phyloP scores from a whole-genome alignment of 768 basidiomycete genomes.

The Calvatia gigantea region DNA sequence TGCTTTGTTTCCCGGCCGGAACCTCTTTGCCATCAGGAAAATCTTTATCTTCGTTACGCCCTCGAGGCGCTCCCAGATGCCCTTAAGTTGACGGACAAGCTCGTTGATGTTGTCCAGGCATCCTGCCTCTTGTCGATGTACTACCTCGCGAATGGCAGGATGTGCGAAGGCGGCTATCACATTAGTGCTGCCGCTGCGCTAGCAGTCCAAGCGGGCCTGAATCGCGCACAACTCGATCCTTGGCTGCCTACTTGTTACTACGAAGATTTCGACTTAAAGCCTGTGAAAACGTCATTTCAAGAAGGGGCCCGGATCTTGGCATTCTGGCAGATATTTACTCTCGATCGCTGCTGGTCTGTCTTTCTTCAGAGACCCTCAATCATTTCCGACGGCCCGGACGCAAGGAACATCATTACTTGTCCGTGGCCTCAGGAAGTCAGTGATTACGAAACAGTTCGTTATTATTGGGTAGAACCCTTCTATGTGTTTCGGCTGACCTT shows the following conservation, averaged over 20 bases:
- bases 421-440: conserved; percentile 76
- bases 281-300: conserved; percentile 53
- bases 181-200: conserved; percentile 71
- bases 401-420: conserved; percentile 57
- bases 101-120: conserved; percentile 72
- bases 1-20: conserved; percentile 77
- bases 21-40: conserved; percentile 66
- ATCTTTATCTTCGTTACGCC: conserved; percentile 62
- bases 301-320: conserved; percentile 70
- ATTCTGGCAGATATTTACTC: conserved; percentile 82
- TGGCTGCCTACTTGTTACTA: conserved; percentile 28
- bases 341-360: conserved; percentile 81
- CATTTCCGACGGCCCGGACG: conserved; percentile 60
- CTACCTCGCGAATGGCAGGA: conserved; percentile 72
- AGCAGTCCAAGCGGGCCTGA: conserved; percentile 70
- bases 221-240: conserved; percentile 36
- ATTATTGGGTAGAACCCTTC: conserved; percentile 8
- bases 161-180: conserved; percentile 78
- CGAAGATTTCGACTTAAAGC: conserved; percentile 49
- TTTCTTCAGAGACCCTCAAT: conserved; percentile 63
- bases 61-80: conserved; percentile 63
- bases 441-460: conserved; percentile 66
- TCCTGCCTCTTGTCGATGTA: conserved; percentile 75
- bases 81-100: conserved; percentile 49
- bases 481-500: conserved; percentile 7